Evolutionary conservation across 371 early-diverging fungal genomes (phyloP).

Genomic region (Mortierella sp.): DNA sequence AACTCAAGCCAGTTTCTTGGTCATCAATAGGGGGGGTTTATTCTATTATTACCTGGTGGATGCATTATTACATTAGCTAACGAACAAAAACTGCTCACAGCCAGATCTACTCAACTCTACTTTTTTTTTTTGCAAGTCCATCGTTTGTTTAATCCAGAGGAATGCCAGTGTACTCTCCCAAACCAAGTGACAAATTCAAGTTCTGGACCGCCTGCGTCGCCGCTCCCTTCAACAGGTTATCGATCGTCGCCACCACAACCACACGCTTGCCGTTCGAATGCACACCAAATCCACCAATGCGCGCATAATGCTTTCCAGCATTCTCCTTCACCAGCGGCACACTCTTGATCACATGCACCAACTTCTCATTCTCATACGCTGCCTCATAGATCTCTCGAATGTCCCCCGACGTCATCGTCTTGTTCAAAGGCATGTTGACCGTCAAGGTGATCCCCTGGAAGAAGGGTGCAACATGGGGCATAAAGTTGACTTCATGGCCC

Average conservation of each 20-base stretch:
- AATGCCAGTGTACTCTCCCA: constrained; percentile 89
- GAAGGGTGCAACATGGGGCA: constrained; percentile 92
- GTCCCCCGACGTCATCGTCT: constrained; percentile 71
- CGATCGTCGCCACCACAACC: constrained; percentile 93
- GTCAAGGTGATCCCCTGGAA: constrained; percentile 96
- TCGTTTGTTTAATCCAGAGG: constrained; percentile 63
- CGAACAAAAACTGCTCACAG: no score
- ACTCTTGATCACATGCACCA: constrained; percentile 79
- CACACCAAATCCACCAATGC: constrained; percentile 92
- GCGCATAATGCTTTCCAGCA: constrained; percentile 85
- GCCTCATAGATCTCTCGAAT: constrained; percentile 77
- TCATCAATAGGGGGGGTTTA: no score
- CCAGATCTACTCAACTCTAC: no score
- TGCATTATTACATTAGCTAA: no score
- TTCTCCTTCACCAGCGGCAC: constrained; percentile 92
- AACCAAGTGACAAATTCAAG: constrained; percentile 79
- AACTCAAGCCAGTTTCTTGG: no score
- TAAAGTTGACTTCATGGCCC: constrained; percentile 74
- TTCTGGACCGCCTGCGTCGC: constrained; percentile 97
- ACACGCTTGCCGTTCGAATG: constrained; percentile 83
- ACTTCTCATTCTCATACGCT: constrained; percentile 80
- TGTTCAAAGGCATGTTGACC: constrained; percentile 83
- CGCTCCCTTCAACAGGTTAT: constrained; percentile 96
- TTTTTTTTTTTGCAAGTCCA: no score
- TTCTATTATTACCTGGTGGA: no score